Conservation (phyloP, 495 filamentous ascomycete species). For the Lophiotrema nucula region DNA sequence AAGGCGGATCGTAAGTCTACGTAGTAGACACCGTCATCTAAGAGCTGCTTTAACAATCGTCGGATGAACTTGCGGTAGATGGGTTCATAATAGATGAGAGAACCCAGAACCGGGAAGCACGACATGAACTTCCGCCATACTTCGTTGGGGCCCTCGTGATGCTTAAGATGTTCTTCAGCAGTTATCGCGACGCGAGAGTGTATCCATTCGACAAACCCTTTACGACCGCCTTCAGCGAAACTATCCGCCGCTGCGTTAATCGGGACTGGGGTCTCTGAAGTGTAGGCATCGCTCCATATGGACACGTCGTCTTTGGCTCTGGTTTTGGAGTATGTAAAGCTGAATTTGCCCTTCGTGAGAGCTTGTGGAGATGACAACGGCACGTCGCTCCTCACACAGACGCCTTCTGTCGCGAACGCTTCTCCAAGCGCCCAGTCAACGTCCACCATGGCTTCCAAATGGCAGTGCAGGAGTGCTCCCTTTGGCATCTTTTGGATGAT, state of each 20-base stretch:
- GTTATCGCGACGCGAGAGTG: constrained; percentile 67
- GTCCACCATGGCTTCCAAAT: constrained; percentile 88
- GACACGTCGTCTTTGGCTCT: constrained; percentile 27
- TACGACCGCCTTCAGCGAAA: constrained; percentile 68
- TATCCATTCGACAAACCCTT: constrained; percentile 78
- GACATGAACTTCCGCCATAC: constrained; percentile 76
- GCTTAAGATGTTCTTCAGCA: constrained; percentile 68
- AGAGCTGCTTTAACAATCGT: constrained; percentile 63
- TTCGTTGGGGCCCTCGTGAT: constrained; percentile 74
- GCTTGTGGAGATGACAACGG: constrained; percentile 52
- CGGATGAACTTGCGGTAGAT: constrained; percentile 76
- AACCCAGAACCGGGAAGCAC: constrained; percentile 67
- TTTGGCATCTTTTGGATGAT: constrained; percentile 88
- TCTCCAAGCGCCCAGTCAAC: constrained; percentile 71
- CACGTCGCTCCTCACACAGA: constrained; percentile 62
- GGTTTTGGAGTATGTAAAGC: constrained; percentile 55
- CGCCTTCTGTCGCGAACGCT: constrained; percentile 69
- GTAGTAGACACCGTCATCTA: constrained; percentile 77
- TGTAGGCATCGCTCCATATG: constrained; percentile 67
- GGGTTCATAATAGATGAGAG: constrained; percentile 83
- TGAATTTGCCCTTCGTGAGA: constrained; percentile 48
- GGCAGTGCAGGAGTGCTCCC: constrained; percentile 82
- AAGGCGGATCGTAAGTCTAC: constrained; percentile 67
- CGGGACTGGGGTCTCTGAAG: constrained; percentile 53
- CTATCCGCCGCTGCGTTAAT: constrained; percentile 64